phyloP scores from a whole-genome alignment of 352 stramenopile species.

The Pythium brachiatum region DNA sequence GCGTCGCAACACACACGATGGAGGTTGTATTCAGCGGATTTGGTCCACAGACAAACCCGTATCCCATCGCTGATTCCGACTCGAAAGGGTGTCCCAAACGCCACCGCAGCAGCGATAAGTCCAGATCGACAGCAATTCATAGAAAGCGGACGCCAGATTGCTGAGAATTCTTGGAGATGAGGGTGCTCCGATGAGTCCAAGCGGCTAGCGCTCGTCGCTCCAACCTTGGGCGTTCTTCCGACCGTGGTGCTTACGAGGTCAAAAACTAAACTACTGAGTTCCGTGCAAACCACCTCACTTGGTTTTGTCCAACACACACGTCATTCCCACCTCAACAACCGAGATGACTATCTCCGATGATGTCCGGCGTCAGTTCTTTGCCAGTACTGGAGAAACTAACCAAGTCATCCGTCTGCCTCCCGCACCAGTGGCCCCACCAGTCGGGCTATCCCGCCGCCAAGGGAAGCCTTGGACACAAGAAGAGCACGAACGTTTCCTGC shows the following conservation, averaged over 20 bases:
- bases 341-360: constrained; percentile 6
- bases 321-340: not conserved
- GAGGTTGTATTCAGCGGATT: no score
- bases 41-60: not conserved
- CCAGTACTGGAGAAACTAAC: not conserved
- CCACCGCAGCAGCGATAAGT: not conserved
- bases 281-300: not conserved
- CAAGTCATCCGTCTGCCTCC: constrained; percentile 18
- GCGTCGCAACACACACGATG: not conserved
- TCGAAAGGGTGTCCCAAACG: not conserved
- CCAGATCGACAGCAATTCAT: not conserved
- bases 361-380: constrained; percentile 19
- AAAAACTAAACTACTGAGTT: not conserved
- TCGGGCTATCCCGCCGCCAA: constrained; percentile 4
- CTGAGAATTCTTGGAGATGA: not conserved
- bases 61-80: not conserved
- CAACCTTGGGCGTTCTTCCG: no score
- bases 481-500: constrained; percentile 48
- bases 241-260: not conserved
- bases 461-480: constrained; percentile 36
- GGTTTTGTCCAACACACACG: not conserved
- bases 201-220: no score
- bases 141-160: not conserved
- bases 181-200: not conserved
- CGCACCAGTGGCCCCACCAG: not conserved